Percentiles rank a stretch among this genome's conserved stretches.
phyloP scores from a whole-genome alignment of 768 basidiomycete species.

The Russula emetica region DNA sequence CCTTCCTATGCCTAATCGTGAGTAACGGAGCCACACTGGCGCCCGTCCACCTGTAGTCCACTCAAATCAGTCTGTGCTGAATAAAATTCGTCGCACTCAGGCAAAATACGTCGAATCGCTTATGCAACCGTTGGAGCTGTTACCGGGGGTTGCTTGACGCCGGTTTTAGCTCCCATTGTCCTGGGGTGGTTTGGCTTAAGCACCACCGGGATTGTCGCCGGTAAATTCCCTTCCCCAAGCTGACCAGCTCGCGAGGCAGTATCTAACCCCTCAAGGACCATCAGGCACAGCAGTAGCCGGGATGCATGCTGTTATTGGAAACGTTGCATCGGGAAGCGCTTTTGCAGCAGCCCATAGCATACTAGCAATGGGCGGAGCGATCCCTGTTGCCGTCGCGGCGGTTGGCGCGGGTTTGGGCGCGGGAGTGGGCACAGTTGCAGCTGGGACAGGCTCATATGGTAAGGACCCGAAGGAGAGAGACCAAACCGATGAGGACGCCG shows the following conservation, averaged over 20 bases:
- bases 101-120: not conserved
- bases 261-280: not conserved
- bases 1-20: not conserved
- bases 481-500: not conserved
- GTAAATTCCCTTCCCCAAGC: not conserved
- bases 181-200: constrained; percentile 4
- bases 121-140: not conserved
- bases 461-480: not conserved
- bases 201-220: constrained; percentile 12
- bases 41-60: not conserved
- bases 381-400: not conserved
- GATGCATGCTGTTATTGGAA: constrained; percentile 16
- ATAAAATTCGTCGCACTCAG: not conserved
- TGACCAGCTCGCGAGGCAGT: not conserved
- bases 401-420: not conserved
- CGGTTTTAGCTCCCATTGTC: not conserved
- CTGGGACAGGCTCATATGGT: not conserved
- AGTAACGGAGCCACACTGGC: not conserved
- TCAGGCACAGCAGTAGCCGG: constrained; percentile 3
- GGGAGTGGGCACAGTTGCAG: not conserved
- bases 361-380: constrained; percentile 14
- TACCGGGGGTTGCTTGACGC: not conserved
- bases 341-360: constrained; percentile 14
- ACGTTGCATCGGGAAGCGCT: constrained; percentile 12
- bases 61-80: not conserved